Conservation (phyloP, 208 protist species). For the Trypanosoma cruzi region DNA sequence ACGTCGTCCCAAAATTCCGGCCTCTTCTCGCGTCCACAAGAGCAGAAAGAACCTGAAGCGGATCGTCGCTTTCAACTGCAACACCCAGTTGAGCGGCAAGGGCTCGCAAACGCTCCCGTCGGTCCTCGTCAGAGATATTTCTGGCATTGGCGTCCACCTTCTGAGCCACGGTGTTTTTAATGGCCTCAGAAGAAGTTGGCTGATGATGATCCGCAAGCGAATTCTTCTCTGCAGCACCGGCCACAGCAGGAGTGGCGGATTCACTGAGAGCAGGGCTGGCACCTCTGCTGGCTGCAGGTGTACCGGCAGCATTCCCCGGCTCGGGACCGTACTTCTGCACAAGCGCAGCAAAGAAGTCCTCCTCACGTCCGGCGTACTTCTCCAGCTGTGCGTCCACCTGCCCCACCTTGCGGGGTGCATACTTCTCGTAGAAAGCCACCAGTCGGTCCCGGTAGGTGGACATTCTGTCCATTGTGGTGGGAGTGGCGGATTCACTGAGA, state of each 20-base stretch:
- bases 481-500: no score
- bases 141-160: background rate
- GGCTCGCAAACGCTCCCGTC: background rate
- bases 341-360: constrained; percentile 48
- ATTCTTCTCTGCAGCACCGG: background rate
- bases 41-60: constrained; percentile 5
- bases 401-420: constrained; percentile 51
- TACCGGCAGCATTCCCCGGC: no score
- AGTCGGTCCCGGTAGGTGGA: no score
- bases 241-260: background rate
- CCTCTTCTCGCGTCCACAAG: constrained; percentile 11
- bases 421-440: constrained; percentile 55
- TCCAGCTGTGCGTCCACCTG: constrained; percentile 51
- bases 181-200: no score
- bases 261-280: no score
- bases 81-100: constrained; percentile 13
- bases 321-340: constrained; percentile 68
- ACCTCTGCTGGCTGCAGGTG: no score
- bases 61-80: background rate
- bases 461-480: no score
- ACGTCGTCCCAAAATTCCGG: background rate
- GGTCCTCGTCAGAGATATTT: background rate
- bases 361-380: constrained; percentile 59
- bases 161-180: no score
- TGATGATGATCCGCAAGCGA: no score